A percentile compares a stretch with the other conserved stretches of the same genome.
phyloP scores from a whole-genome alignment of 345 rosid genomes.

The Bretschneidera sinensis region DNA sequence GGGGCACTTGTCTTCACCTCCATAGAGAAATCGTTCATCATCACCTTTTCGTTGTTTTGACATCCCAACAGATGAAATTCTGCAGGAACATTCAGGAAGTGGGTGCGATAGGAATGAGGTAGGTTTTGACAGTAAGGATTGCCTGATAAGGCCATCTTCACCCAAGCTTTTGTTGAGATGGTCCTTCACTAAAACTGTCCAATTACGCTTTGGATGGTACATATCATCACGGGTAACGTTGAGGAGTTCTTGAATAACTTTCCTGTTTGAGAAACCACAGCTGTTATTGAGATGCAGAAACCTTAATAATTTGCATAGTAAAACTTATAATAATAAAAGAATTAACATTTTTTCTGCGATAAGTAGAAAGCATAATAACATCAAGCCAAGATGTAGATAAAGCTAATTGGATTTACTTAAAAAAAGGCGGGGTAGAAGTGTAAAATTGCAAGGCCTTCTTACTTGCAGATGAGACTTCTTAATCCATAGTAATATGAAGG shows the following conservation, averaged over 20 bases:
- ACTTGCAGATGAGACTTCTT: too few relatives aligned
- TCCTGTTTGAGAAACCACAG: conserved; percentile 44
- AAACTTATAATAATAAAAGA: too few relatives aligned
- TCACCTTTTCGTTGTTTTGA: conserved; percentile 27
- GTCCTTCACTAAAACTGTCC: conserved; percentile 67
- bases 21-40: conserved; percentile 48
- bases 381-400: too few relatives aligned
- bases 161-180: conserved; percentile 84
- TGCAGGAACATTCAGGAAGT: conserved; percentile 94
- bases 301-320: background rate
- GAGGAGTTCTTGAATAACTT: conserved; percentile 53
- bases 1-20: conserved; percentile 89
- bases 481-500: too few relatives aligned
- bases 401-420: too few relatives aligned
- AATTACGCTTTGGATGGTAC: conserved; percentile 72
- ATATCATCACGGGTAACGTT: conserved; percentile 54
- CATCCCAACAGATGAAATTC: conserved; percentile 44
- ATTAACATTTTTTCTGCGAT: too few relatives aligned
- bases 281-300: conserved; percentile 8
- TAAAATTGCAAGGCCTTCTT: too few relatives aligned
- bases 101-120: conserved; percentile 79
- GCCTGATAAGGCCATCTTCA: conserved; percentile 69
- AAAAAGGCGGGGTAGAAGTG: too few relatives aligned
- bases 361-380: too few relatives aligned
- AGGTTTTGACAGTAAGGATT: conserved; percentile 64